phyloP scores from a whole-genome alignment of 495 filamentous ascomycete species.

The Stereocaulon alpinum region DNA sequence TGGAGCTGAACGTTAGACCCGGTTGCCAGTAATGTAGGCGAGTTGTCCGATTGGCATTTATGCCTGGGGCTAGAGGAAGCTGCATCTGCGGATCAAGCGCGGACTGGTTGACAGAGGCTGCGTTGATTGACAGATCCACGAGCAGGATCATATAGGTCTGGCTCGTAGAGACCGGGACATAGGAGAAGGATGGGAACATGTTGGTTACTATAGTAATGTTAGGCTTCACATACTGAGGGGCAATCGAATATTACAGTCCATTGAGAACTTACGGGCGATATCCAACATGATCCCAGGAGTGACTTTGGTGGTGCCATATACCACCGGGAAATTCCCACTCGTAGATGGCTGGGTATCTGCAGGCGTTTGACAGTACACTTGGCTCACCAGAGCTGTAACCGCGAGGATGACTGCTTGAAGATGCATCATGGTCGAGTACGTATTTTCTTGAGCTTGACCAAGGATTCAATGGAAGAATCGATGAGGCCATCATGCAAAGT shows the following conservation, averaged over 20 bases:
- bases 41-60: conserved; percentile 12
- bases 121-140: no score
- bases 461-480: no score
- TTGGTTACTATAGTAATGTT: no score
- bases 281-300: conserved; percentile 11
- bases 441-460: no score
- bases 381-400: no score
- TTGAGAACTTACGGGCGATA: neutral
- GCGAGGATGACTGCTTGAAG: no score
- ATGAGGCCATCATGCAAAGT: no score
- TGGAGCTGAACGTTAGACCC: conserved; percentile 9
- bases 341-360: conserved; percentile 7
- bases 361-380: conserved; percentile 5
- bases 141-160: no score
- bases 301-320: conserved; percentile 9
- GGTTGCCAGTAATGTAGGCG: conserved; percentile 18
- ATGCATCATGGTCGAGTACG: no score
- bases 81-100: conserved; percentile 3
- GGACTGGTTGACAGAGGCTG: neutral
- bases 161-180: no score
- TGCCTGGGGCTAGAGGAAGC: conserved; percentile 15
- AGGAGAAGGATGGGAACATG: no score
- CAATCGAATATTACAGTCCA: neutral
- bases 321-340: neutral
- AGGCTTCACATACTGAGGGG: no score